Conservation (phyloP, 2,329 filamentous ascomycete genomes). For the Alternaria sp. region DNA sequence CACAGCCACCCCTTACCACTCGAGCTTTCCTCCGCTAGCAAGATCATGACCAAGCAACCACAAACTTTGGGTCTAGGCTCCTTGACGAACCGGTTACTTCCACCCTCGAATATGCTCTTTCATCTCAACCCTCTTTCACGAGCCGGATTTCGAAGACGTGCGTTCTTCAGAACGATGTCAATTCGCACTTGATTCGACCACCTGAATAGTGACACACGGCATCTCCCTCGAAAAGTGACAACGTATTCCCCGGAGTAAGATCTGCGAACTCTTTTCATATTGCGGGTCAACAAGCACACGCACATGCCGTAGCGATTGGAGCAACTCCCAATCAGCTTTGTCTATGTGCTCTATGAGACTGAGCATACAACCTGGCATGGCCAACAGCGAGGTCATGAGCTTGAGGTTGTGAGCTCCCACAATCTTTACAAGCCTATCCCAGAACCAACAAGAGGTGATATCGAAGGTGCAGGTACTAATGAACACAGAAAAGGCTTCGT, state of each 20-base stretch:
- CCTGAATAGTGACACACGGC: background rate
- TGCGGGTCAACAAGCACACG: background rate
- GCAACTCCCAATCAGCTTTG: background rate
- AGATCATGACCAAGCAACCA: constrained; percentile 31
- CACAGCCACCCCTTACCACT: constrained; percentile 34
- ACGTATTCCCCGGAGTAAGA: background rate
- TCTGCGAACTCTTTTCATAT: background rate
- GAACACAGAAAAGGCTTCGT: background rate
- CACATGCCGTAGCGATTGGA: background rate
- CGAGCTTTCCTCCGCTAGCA: constrained; percentile 27
- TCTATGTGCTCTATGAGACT: background rate
- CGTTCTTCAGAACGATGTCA: background rate
- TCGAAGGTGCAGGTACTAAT: background rate
- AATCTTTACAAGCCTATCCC: background rate
- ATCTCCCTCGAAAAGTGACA: background rate
- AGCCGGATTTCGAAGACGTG: background rate
- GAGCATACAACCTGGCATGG: background rate
- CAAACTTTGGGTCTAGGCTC: constrained; percentile 37
- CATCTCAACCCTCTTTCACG: constrained; percentile 13
- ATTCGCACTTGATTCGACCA: background rate
- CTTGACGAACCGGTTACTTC: constrained; percentile 24
- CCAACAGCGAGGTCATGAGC: background rate
- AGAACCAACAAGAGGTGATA: background rate
- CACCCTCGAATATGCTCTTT: constrained; percentile 29
- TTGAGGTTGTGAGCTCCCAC: background rate